phyloP scores from a whole-genome alignment of 495 filamentous ascomycete genomes.

The Emericellopsis terricola region DNA sequence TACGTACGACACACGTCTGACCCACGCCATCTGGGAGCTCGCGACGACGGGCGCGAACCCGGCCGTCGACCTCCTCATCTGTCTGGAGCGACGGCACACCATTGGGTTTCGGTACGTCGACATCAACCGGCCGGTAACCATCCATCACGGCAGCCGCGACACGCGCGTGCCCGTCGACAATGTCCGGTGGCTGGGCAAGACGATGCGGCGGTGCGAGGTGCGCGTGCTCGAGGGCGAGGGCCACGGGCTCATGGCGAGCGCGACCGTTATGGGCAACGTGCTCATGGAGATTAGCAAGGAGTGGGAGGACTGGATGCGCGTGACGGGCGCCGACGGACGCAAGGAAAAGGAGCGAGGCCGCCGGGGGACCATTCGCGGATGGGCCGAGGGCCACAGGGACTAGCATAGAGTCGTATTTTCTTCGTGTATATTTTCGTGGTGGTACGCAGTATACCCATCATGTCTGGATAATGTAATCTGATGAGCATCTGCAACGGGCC shows the following conservation, averaged over 20 bases:
- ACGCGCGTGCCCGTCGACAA: conserved; percentile 89
- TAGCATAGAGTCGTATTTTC: too few relatives aligned
- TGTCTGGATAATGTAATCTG: too few relatives aligned
- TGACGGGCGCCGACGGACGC: conserved; percentile 9
- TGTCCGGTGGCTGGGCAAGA: conserved; percentile 83
- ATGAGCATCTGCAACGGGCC: too few relatives aligned
- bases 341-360: conserved; percentile 2
- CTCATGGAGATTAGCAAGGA: conserved; percentile 85
- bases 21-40: conserved; percentile 85
- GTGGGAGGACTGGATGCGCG: conserved; percentile 77
- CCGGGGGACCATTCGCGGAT: not conserved
- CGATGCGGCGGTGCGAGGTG: conserved; percentile 85
- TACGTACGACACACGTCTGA: conserved; percentile 71
- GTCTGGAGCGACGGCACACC: conserved; percentile 73
- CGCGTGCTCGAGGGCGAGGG: conserved; percentile 81
- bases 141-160: conserved; percentile 86
- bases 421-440: too few relatives aligned
- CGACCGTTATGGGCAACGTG: conserved; percentile 78
- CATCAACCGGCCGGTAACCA: conserved; percentile 74
- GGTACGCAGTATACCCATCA: too few relatives aligned
- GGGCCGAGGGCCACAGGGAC: too few relatives aligned
- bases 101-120: conserved; percentile 97
- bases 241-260: conserved; percentile 92
- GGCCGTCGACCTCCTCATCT: conserved; percentile 81
- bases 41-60: conserved; percentile 87